These are phyloP conservation scores for Paramecium primaurelia DNA, from an alignment of 73 alveolate genomes.

Conservation along the genomic window DNA sequence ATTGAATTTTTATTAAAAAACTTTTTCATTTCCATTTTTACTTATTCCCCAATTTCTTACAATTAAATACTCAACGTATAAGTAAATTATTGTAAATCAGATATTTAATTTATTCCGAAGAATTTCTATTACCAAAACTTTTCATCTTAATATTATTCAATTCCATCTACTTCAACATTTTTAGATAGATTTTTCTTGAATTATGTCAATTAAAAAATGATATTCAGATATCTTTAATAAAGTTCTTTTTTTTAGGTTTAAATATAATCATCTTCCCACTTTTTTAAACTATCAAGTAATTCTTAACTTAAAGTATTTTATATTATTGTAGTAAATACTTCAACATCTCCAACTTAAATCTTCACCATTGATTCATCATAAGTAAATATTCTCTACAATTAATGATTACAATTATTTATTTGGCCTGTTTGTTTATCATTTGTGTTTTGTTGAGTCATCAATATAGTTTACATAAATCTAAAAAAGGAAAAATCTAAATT, in stretches of 20 bases:
- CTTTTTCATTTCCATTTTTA: background rate
- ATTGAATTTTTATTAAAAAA: background rate
- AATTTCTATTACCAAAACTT: background rate
- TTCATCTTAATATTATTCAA: background rate
- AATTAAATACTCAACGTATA: background rate
- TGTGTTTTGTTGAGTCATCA: background rate
- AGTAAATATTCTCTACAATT: background rate
- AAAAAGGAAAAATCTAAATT: slow-evolving; percentile 18
- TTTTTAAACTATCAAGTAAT: background rate
- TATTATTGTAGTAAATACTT: background rate
- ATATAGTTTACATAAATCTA: background rate
- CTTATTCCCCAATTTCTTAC: background rate
- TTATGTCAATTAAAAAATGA: background rate
- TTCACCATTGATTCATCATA: slow-evolving; percentile 1
- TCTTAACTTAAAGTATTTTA: background rate
- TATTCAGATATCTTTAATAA: background rate
- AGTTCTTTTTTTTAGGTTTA: background rate
- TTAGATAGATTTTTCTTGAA: background rate
- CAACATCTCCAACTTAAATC: background rate
- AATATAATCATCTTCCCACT: background rate
- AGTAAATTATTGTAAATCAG: background rate
- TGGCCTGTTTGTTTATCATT: background rate
- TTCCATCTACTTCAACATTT: background rate
- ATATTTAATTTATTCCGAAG: background rate
- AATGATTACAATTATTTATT: background rate